Base-by-base conservation (phyloP, 768 basidiomycete species). In the Neoboletus magnificus region DNA sequence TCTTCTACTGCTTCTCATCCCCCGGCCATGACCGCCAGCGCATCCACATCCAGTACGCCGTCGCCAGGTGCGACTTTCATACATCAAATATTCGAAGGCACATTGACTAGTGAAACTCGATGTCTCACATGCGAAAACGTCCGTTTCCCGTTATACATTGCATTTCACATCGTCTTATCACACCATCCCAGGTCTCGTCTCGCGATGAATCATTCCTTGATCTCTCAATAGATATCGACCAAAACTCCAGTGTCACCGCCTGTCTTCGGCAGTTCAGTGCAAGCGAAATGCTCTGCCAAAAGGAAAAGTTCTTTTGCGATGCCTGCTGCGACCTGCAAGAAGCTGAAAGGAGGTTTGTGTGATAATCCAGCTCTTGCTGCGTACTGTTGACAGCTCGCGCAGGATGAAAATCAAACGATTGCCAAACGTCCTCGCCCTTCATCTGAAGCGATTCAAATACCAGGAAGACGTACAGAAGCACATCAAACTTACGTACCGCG, bases 401-500 rank as follows among this genome's bases (percentile, higher is more conserved):
- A 97, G 96, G 65, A 98, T 99, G 96, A 99, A 99, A 74, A 94
- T 99, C 70, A 98, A 98, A 77, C 89, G 86, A 62, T 79, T 98
- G 0, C 97, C 97, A 1, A 96, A 98, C 68, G 80, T 99, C 36
- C 85, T 99, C 23, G 94, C 96, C 13, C 80, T 99, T 25, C 97
- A 99, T 71, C 76, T 99, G 45, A 99, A 99, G 76, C 85, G 97
- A 33, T 99, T 99, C 86, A 99, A 99, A 74, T 97, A 94, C 68
- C 94, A 97, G 71, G 96, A 98, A 71, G 89, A 93, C 61, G 74
- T 90, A 2, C 84, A 86, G 57, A 89, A 85, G 68, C 93, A 95
- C 73, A 91, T 93, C 77, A 99, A 99, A 70, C 85, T 99, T 40
- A 83, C 91, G 15, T 98, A 98, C 69, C 91, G 97, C 20, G 96